Conservation (phyloP, 2,329 filamentous ascomycete species). For the Penicillium sp. region DNA sequence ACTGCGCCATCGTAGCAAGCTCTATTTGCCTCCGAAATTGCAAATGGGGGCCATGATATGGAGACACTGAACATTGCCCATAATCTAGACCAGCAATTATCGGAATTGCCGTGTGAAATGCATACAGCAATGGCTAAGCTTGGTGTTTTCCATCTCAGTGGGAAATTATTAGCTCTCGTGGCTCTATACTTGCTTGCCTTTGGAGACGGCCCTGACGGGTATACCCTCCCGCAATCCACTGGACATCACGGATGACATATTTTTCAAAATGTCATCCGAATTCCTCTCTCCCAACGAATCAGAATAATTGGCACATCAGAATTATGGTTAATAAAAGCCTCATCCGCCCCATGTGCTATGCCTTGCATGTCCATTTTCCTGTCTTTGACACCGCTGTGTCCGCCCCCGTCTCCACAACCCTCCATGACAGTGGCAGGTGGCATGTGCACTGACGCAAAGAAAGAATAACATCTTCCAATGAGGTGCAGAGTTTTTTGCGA, state of each 20-base stretch:
- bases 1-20: constrained; percentile 24
- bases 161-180: constrained; percentile 3
- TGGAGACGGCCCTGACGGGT: neutral
- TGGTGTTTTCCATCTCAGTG: neutral
- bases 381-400: constrained; percentile 8
- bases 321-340: neutral
- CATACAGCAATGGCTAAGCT: neutral
- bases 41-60: constrained; percentile 1
- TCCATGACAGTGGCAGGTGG: constrained; percentile 10
- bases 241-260: neutral
- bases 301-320: neutral
- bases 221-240: neutral
- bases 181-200: neutral
- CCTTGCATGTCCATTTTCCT: neutral
- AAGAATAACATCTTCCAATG: neutral
- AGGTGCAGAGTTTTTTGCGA: constrained; percentile 9
- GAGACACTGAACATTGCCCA: neutral
- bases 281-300: neutral
- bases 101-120: neutral
- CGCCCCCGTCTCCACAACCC: neutral
- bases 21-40: constrained; percentile 3
- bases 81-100: neutral
- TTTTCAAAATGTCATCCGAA: neutral
- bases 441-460: constrained; percentile 4
- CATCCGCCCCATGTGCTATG: neutral